Evolutionary conservation across 305 asterid genomes (phyloP), one percentile per base, ranked within the genome.

Genomic region (Salvia sclarea): DNA sequence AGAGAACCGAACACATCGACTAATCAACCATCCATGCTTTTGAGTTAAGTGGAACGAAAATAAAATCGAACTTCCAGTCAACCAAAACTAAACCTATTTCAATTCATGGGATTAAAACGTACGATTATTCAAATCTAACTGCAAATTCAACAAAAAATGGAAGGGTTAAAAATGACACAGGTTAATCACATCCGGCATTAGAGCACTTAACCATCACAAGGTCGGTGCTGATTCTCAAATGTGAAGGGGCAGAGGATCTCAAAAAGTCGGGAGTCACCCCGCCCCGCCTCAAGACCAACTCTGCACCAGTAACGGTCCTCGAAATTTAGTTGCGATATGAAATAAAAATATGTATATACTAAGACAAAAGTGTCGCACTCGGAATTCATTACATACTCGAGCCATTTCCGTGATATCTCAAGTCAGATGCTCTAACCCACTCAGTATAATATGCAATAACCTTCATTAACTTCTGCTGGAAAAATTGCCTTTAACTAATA

Each of bases 391-490:
- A 66, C 73, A 73, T 47, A 52, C 61, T 61, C 41, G 53, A 30
- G 59, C 54, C 65, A 21, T 28, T 57, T 57, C 24, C 50, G 53
- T 47, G 59, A 57, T 31, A 12, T 28, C 69, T 82, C 73, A 79
- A 79, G 76, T 79, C 86, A 76, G 75, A 76, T 81, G 82, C 59
- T 22, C 83, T 80, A 83, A 84, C 76, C 83, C 81, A 83, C 86
- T 83, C 81, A 83, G 85, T 83, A 79, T 79, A 80, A 80, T 75
- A 80, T 80, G 85, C 80, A 80, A 78, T 31, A 47, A 28, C 68
- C 57, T 52, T 37, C 30, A 7, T 17, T 17, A 38, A 68, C 21
- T 74, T 30, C 35, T 38, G 59, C 54, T 58, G 49, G 56, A 20
- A 59, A 17, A 68, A 24, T 71, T 66, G 48, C 57, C 61, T 14